Conservation (phyloP, 192 early-diverging fungal genomes). For the Linnemannia exigua region DNA sequence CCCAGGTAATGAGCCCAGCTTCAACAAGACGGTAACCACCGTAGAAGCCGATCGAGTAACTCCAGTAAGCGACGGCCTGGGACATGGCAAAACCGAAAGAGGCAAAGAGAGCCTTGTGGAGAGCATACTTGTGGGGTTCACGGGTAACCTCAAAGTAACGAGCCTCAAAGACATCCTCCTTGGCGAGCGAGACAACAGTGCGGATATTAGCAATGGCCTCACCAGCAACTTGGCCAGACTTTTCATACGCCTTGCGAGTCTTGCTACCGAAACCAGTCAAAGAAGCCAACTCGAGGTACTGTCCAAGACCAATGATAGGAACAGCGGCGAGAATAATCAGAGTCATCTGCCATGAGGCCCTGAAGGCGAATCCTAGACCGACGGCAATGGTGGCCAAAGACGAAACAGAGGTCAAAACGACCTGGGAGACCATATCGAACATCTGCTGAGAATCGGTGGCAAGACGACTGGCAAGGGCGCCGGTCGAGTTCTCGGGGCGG, state of each 20-base stretch:
- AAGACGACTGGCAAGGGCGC: constrained; percentile 84
- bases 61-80: constrained; percentile 78
- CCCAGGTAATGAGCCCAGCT: constrained; percentile 59
- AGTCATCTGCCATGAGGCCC: constrained; percentile 84
- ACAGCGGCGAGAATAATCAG: constrained; percentile 76
- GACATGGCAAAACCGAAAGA: constrained; percentile 84
- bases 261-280: constrained; percentile 72
- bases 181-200: constrained; percentile 86
- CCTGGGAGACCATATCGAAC: constrained; percentile 61
- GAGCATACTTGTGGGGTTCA: constrained; percentile 77
- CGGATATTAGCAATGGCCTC: constrained; percentile 90
- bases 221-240: constrained; percentile 84
- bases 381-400: constrained; percentile 49
- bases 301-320: constrained; percentile 70
- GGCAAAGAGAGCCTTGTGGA: constrained; percentile 72
- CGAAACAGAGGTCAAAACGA: constrained; percentile 65
- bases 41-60: constrained; percentile 83
- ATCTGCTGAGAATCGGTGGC: constrained; percentile 80
- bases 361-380: constrained; percentile 75
- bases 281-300: constrained; percentile 65
- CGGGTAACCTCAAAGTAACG: constrained; percentile 73
- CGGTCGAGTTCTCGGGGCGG: constrained; percentile 76
- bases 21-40: constrained; percentile 76
- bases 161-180: constrained; percentile 77
- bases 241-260: constrained; percentile 82